Percentiles rank a stretch among this genome's conserved stretches.
Evolutionary conservation across 305 asterid species (phyloP).

Genomic region (Fraxinus sp.): DNA sequence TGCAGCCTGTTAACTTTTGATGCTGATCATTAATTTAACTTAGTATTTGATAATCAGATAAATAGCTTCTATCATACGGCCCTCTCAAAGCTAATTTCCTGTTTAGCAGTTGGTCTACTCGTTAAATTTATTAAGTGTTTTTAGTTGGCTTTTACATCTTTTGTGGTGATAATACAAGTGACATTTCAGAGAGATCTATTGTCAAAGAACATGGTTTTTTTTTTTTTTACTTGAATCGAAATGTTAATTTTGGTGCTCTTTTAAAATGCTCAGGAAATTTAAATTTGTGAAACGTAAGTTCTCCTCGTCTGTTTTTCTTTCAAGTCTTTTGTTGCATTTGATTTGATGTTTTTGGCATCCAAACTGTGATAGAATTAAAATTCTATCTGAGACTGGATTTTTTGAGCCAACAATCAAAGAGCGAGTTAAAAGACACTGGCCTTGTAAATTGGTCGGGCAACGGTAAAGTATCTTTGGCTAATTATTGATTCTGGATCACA

Average conservation of each 20-base stretch:
- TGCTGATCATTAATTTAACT: slow-evolving; percentile 3
- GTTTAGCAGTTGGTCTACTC: background rate
- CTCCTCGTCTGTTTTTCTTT: background rate
- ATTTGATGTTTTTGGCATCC: background rate
- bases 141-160: background rate
- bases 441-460: background rate
- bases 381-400: background rate
- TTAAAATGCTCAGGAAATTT: background rate
- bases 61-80: background rate
- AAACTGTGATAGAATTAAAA: background rate
- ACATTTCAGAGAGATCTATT: background rate
- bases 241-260: background rate
- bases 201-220: background rate
- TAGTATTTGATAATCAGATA: background rate
- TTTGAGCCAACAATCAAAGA: background rate
- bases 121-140: background rate
- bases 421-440: background rate
- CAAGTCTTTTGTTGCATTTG: background rate
- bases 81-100: background rate
- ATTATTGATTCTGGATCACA: background rate
- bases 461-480: background rate
- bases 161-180: background rate
- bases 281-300: background rate
- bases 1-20: slow-evolving; percentile 6
- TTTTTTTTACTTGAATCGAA: background rate